phyloP scores from a whole-genome alignment of 208 protist species.

The Leishmania guyanensis region DNA sequence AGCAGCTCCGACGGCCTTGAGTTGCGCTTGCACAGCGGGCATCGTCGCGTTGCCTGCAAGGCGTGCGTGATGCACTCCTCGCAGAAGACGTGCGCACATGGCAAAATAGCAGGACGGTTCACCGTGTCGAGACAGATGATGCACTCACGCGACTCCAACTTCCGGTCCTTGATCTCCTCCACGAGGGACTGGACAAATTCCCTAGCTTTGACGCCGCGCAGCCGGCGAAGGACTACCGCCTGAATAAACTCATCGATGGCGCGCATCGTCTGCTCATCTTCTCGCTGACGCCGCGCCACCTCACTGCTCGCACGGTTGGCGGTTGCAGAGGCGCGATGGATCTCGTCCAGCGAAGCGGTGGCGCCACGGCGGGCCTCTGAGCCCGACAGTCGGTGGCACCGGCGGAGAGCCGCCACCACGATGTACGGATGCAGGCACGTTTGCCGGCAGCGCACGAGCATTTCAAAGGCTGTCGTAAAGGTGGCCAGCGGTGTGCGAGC shows the following conservation, averaged over 20 bases:
- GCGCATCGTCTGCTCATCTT: slow-evolving; percentile 13
- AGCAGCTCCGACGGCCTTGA: slow-evolving; percentile 36
- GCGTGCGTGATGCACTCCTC: slow-evolving; percentile 61
- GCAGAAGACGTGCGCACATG: slow-evolving; percentile 85
- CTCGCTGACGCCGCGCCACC: slow-evolving; percentile 8
- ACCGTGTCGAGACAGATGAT: slow-evolving; percentile 78
- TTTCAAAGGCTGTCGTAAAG: slow-evolving; percentile 80
- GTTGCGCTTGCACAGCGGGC: slow-evolving; percentile 60
- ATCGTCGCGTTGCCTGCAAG: slow-evolving; percentile 37
- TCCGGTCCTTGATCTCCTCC: slow-evolving; percentile 39
- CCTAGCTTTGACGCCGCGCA: slow-evolving; percentile 22
- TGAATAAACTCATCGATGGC: slow-evolving; percentile 32
- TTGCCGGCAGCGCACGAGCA: slow-evolving; percentile 87
- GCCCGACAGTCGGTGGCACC: slow-evolving; percentile 19
- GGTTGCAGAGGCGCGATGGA: background rate
- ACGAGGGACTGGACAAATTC: slow-evolving; percentile 62
- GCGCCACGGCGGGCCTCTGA: background rate
- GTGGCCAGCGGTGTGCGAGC: slow-evolving; percentile 26
- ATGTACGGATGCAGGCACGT: slow-evolving; percentile 85
- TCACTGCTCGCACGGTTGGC: background rate
- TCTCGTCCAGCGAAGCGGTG: background rate
- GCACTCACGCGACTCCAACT: slow-evolving; percentile 59
- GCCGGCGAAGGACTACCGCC: slow-evolving; percentile 21
- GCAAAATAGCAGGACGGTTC: slow-evolving; percentile 59
- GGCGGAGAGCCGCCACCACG: slow-evolving; percentile 62